Percentiles rank a stretch among this genome's conserved stretches.
Evolutionary conservation across 164 flowering plant genomes (phyloP).

Genomic region (Santalum album): DNA sequence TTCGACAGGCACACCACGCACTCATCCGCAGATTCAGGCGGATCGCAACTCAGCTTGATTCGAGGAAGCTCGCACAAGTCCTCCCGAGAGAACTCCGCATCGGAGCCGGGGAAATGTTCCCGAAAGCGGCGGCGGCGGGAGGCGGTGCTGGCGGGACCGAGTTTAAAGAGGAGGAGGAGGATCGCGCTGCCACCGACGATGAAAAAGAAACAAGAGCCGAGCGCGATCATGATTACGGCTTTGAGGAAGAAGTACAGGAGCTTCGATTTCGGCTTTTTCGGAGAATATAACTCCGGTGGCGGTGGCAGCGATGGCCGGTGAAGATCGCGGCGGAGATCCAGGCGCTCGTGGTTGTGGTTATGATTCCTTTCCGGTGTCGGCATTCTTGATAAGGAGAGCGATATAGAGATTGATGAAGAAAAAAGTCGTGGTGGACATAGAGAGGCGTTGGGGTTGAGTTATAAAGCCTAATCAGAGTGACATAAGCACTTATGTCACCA

Average conservation of each 20-base stretch:
- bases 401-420: too few species aligned
- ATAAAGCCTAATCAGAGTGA: too few species aligned
- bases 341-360: neutral
- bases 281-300: neutral
- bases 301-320: too few species aligned
- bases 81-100: neutral
- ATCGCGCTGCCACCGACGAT: neutral
- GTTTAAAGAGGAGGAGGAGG: neutral
- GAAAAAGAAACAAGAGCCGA: constrained; percentile 5
- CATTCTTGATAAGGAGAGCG: too few species aligned
- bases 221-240: neutral
- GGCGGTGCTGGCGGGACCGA: too few species aligned
- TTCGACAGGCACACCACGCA: constrained; percentile 5
- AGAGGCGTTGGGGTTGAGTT: too few species aligned
- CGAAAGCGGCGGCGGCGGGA: neutral
- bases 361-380: neutral
- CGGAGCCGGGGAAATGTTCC: neutral
- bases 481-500: too few species aligned
- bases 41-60: neutral
- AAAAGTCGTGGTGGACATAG: too few species aligned
- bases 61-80: neutral
- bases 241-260: constrained; percentile 7
- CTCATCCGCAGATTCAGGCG: neutral
- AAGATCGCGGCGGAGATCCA: neutral
- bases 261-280: neutral